Evolutionary conservation across 1,139 yeast species (phyloP).

Genomic region (Pichia inconspicua): DNA sequence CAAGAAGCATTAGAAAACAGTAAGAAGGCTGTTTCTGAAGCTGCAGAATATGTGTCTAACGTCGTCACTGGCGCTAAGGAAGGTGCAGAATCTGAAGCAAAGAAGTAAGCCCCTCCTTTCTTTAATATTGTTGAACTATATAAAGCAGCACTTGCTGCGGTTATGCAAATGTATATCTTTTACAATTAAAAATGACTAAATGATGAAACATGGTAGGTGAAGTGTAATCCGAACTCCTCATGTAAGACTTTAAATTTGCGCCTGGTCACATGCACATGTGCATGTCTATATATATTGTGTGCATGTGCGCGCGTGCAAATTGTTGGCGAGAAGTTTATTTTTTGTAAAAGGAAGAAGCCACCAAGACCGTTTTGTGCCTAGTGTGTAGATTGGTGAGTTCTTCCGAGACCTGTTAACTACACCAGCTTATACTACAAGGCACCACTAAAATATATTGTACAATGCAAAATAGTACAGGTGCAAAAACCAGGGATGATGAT

Average conservation of each 20-base stretch:
- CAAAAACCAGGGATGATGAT: background rate
- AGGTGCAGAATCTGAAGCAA: slow-evolving; percentile 33
- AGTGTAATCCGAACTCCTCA: too few species aligned
- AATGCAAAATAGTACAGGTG: background rate
- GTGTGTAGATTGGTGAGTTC: background rate
- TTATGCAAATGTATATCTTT: background rate
- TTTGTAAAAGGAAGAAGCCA: background rate
- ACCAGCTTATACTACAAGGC: background rate
- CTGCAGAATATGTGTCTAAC: slow-evolving; percentile 50
- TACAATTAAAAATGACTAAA: background rate
- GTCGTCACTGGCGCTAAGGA: slow-evolving; percentile 52
- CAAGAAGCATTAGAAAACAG: slow-evolving; percentile 53
- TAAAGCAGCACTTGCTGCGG: background rate
- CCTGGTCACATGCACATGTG: background rate
- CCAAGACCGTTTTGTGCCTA: background rate
- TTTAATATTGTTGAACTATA: background rate
- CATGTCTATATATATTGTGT: too few species aligned
- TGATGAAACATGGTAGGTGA: too few species aligned
- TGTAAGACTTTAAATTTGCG: background rate
- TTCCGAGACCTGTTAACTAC: background rate
- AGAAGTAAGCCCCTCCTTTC: slow-evolving; percentile 1
- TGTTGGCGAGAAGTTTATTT: background rate
- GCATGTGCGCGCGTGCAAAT: background rate
- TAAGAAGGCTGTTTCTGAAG: slow-evolving; percentile 51
- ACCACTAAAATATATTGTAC: too few species aligned